phyloP scores from a whole-genome alignment of 2,329 filamentous ascomycete species.

The Xylaria sp. region DNA sequence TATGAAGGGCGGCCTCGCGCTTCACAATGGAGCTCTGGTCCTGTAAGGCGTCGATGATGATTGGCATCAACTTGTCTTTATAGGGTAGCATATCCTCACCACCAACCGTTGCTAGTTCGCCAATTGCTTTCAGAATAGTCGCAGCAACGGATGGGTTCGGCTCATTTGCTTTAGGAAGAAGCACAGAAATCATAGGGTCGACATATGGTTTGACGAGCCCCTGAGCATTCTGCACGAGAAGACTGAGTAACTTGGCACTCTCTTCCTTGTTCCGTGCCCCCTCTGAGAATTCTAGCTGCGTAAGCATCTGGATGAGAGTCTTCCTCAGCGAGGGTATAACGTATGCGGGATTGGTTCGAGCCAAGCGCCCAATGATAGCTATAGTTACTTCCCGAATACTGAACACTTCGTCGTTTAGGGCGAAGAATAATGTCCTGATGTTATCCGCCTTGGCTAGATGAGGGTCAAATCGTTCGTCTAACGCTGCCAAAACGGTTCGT shows the following conservation, averaged over 20 bases:
- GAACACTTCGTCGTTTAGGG: slow-evolving; percentile 92
- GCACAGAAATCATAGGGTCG: slow-evolving; percentile 88
- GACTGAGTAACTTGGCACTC: slow-evolving; percentile 84
- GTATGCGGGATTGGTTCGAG: slow-evolving; percentile 88
- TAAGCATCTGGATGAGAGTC: slow-evolving; percentile 90
- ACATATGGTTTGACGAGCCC: slow-evolving; percentile 94
- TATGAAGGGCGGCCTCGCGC: slow-evolving; percentile 83
- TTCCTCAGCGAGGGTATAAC: slow-evolving; percentile 95
- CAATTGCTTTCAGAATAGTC: slow-evolving; percentile 91
- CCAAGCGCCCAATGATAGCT: slow-evolving; percentile 89
- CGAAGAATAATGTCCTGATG: slow-evolving; percentile 89
- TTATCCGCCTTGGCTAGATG: slow-evolving; percentile 98
- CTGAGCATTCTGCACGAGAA: slow-evolving; percentile 89
- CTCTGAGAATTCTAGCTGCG: slow-evolving; percentile 93
- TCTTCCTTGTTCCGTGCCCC: slow-evolving; percentile 93
- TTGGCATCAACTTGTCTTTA: slow-evolving; percentile 86
- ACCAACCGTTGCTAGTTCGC: slow-evolving; percentile 88
- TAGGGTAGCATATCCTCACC: slow-evolving; percentile 91
- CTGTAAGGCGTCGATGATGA: slow-evolving; percentile 89
- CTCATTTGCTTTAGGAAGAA: slow-evolving; percentile 90
- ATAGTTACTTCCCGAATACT: slow-evolving; percentile 91
- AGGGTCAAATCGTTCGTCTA: slow-evolving; percentile 90
- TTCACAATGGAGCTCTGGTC: slow-evolving; percentile 88
- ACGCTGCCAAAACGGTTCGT: slow-evolving; percentile 76
- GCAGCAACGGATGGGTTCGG: slow-evolving; percentile 81